Evolutionary conservation across 2,329 filamentous ascomycete genomes (phyloP).

Genomic region (Sclerotinia trifoliorum): DNA sequence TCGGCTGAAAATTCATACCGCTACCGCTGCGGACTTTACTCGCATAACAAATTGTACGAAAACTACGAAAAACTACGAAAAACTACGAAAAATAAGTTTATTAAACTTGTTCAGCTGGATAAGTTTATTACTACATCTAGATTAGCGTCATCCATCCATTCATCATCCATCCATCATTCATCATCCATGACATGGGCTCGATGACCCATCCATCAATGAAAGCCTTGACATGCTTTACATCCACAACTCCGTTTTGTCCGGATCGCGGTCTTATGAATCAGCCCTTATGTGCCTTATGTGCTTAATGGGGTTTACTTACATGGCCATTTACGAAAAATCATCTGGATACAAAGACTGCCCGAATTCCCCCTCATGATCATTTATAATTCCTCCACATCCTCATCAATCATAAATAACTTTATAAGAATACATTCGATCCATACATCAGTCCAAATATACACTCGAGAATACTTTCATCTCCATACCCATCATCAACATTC

Average conservation of each 20-base stretch:
- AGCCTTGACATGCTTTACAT: constrained; percentile 15
- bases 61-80: no score
- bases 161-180: neutral
- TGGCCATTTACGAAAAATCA: constrained; percentile 16
- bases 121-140: neutral
- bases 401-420: constrained; percentile 10
- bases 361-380: constrained; percentile 17
- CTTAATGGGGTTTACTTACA: constrained; percentile 9
- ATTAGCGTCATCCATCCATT: neutral
- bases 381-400: neutral
- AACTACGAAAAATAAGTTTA: no score
- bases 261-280: constrained; percentile 24
- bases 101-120: no score
- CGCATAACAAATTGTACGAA: neutral
- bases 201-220: constrained; percentile 3
- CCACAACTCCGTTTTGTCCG: constrained; percentile 21
- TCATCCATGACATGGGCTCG: neutral
- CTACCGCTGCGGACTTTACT: constrained; percentile 1
- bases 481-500: neutral
- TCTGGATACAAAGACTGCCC: constrained; percentile 23
- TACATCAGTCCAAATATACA: neutral
- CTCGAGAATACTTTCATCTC: neutral
- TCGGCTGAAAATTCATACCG: neutral
- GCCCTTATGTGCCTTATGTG: constrained; percentile 4
- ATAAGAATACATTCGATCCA: neutral